Evolutionary conservation across 1,284 basidiomycete species (phyloP).

Genomic region (Fomitopsis palustris): DNA sequence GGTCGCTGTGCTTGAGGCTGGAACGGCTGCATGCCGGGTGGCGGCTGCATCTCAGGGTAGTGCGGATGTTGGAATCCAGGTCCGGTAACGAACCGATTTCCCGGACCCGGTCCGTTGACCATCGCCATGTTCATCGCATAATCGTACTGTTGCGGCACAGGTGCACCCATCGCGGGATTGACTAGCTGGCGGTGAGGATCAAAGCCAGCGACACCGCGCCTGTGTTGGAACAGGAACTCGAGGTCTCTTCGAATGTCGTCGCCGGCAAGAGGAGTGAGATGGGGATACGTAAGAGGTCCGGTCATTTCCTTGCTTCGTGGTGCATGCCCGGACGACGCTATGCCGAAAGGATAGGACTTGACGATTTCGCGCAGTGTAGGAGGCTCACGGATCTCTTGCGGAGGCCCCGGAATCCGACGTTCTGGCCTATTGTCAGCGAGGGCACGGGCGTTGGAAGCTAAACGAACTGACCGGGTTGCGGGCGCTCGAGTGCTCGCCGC

Average conservation of each 20-base stretch:
- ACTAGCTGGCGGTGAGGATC: conserved; percentile 25
- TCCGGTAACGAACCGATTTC: conserved; percentile 17
- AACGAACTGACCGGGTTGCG: conserved; percentile 52
- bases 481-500: conserved; percentile 69
- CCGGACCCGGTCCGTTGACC: conserved; percentile 17
- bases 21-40: conserved; percentile 19
- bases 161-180: conserved; percentile 26
- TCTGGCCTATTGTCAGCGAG: conserved; percentile 15
- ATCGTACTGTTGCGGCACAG: conserved; percentile 23
- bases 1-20: conserved; percentile 19
- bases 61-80: conserved; percentile 14
- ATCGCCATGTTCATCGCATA: conserved; percentile 20
- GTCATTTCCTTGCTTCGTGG: conserved; percentile 11
- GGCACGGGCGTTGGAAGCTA: not conserved
- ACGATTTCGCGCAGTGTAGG: conserved; percentile 34
- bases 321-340: conserved; percentile 13
- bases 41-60: conserved; percentile 10
- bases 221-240: conserved; percentile 49
- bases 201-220: conserved; percentile 25
- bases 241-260: conserved; percentile 53
- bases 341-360: conserved; percentile 27
- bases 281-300: conserved; percentile 44
- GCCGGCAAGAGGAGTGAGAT: conserved; percentile 46
- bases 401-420: conserved; percentile 31
- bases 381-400: conserved; percentile 27